Evolutionary conservation across 106 monocot species (phyloP).

Genomic region (Apostasia ramifera): DNA sequence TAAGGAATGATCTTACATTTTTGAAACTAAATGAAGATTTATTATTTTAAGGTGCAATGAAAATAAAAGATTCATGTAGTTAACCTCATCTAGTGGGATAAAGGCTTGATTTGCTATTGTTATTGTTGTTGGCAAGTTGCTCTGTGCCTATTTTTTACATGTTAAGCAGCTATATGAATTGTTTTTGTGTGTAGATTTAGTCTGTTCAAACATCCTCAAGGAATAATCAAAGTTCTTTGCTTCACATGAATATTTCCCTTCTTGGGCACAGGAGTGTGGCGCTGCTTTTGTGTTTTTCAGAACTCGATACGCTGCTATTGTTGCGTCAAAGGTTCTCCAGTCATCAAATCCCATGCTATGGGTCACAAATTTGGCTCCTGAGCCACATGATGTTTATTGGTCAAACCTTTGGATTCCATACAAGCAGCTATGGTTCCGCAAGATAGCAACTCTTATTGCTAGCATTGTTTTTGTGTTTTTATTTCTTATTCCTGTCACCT

Average conservation of each 20-base stretch:
- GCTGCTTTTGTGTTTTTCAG: constrained; percentile 94
- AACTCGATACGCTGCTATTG: constrained; percentile 76
- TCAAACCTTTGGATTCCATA: constrained; percentile 97
- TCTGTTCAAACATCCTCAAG: too few relatives aligned
- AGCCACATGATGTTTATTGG: constrained; percentile 91
- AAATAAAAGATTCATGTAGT: too few relatives aligned
- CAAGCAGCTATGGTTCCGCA: constrained; percentile 79
- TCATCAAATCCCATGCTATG: constrained; percentile 93
- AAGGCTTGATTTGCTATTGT: too few relatives aligned
- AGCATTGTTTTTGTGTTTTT: constrained; percentile 71
- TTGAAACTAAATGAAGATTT: too few relatives aligned
- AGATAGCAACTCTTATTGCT: constrained; percentile 64
- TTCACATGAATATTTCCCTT: not conserved
- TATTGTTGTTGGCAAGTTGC: too few relatives aligned
- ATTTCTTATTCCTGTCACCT: constrained; percentile 78
- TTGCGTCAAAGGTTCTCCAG: constrained; percentile 79
- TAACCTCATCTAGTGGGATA: too few relatives aligned
- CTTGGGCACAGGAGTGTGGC: constrained; percentile 61
- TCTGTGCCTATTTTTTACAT: too few relatives aligned
- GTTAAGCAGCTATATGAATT: too few relatives aligned
- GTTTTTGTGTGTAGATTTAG: too few relatives aligned
- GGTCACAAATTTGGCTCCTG: constrained; percentile 87
- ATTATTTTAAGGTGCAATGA: too few relatives aligned
- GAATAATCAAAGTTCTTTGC: not conserved
- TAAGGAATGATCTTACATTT: too few relatives aligned